phyloP scores from a whole-genome alignment of 441 rosid genomes.

The Mallotus repandus region DNA sequence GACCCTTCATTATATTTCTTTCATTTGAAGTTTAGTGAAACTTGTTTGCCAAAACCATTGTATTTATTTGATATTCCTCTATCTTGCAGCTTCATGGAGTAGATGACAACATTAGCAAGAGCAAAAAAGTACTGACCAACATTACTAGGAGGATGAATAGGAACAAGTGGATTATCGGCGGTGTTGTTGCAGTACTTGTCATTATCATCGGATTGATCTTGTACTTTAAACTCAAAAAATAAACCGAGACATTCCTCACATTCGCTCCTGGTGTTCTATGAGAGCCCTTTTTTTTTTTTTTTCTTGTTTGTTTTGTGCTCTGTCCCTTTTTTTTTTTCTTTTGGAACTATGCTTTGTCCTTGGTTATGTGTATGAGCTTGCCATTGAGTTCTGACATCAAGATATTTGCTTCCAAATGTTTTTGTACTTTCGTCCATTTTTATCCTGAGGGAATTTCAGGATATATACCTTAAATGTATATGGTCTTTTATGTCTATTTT shows the following conservation, averaged over 20 bases:
- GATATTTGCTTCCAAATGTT: background rate
- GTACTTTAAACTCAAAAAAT: constrained; percentile 86
- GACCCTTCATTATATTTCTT: background rate
- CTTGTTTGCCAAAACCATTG: too few relatives aligned
- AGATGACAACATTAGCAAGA: constrained; percentile 78
- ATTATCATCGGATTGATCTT: constrained; percentile 56
- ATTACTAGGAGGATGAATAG: constrained; percentile 80
- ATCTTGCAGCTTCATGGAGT: constrained; percentile 80
- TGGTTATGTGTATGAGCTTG: constrained; percentile 24
- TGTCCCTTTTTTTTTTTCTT: background rate
- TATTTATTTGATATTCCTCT: constrained; percentile 15
- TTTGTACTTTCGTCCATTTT: constrained; percentile 7
- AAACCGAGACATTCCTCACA: constrained; percentile 6
- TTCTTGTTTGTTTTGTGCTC: background rate
- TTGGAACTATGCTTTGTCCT: constrained; percentile 1
- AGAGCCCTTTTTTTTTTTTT: background rate
- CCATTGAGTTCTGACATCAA: constrained; percentile 22
- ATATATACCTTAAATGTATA: constrained; percentile 12
- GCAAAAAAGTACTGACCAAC: constrained; percentile 71
- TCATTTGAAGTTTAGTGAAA: background rate
- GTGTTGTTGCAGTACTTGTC: constrained; percentile 50
- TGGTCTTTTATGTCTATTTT: background rate
- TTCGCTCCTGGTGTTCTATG: background rate
- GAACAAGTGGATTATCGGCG: constrained; percentile 85
- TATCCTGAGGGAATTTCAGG: constrained; percentile 10